Percentiles rank a stretch among this genome's conserved stretches.
phyloP scores from a whole-genome alignment of 139 green algal genomes.

The Micromonas pusilla region DNA sequence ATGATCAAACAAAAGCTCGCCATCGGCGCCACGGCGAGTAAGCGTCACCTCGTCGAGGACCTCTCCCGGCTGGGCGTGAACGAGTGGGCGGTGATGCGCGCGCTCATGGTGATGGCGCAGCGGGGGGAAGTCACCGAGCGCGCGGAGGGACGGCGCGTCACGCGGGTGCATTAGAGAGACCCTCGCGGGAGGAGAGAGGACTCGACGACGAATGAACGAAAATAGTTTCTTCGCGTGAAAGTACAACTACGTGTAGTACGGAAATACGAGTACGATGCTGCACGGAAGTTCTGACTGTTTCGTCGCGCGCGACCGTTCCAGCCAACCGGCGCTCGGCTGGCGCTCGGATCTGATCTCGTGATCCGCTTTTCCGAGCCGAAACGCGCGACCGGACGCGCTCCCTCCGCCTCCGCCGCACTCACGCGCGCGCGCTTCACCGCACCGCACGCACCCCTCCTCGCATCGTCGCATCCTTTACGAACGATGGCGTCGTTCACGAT shows the following conservation, averaged over 20 bases:
- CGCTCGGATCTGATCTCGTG: too few species aligned
- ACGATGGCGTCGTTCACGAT: neutral
- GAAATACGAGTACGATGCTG: too few species aligned
- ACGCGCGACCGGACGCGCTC: too few species aligned
- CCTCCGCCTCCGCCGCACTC: too few species aligned
- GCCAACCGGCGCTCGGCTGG: too few species aligned
- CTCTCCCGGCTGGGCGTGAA: constrained; percentile 9
- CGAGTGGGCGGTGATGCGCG: constrained; percentile 28
- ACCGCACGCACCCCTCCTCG: too few species aligned
- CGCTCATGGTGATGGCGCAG: constrained; percentile 39
- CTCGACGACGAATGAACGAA: neutral
- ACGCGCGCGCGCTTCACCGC: too few species aligned
- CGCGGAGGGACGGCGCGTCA: constrained; percentile 22
- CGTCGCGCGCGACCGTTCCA: too few species aligned
- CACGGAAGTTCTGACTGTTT: too few species aligned
- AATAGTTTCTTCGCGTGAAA: neutral
- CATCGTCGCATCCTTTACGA: too few species aligned
- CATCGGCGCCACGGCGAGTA: constrained; percentile 49
- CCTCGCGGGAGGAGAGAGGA: neutral
- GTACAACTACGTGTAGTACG: too few species aligned
- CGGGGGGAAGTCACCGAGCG: constrained; percentile 37
- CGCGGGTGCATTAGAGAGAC: neutral
- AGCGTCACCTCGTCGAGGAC: constrained; percentile 33
- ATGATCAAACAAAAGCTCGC: constrained; percentile 32
- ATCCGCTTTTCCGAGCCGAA: too few species aligned